phyloP scores from a whole-genome alignment of 768 basidiomycete species.

The Strobilomyces confusus region DNA sequence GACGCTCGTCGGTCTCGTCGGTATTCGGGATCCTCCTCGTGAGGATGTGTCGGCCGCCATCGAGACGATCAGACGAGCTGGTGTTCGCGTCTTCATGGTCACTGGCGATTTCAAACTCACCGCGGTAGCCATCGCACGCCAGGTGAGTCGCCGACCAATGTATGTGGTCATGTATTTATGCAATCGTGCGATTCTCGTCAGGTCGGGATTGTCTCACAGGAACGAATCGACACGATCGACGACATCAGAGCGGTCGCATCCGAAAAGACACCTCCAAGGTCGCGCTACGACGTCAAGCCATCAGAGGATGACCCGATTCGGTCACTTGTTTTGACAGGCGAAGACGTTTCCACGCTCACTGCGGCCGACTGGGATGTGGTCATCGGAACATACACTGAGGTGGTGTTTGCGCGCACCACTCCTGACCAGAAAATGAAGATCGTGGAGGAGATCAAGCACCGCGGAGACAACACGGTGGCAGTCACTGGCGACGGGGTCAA shows the following conservation, averaged over 20 bases:
- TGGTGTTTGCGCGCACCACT: constrained; percentile 56
- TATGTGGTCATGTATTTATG: neutral
- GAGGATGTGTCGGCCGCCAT: constrained; percentile 47
- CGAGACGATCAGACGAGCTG: constrained; percentile 43
- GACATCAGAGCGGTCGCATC: constrained; percentile 19
- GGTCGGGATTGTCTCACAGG: constrained; percentile 43
- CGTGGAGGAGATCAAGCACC: constrained; percentile 48
- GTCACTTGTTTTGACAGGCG: constrained; percentile 43
- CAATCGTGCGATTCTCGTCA: constrained; percentile 8
- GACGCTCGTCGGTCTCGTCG: constrained; percentile 48
- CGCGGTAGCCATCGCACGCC: constrained; percentile 47
- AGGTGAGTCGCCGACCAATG: constrained; percentile 29
- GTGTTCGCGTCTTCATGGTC: constrained; percentile 54
- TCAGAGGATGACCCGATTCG: constrained; percentile 34
- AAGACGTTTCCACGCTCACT: constrained; percentile 36
- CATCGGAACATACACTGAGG: constrained; percentile 34
- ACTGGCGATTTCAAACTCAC: constrained; percentile 56
- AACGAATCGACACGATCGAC: constrained; percentile 34
- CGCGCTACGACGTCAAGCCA: constrained; percentile 32
- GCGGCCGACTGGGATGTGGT: constrained; percentile 38
- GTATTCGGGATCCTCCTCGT: constrained; percentile 58
- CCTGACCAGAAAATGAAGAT: constrained; percentile 58
- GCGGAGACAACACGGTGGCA: constrained; percentile 47
- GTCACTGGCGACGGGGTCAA: constrained; percentile 58
- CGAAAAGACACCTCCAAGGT: constrained; percentile 12